A percentile compares a stretch with the other conserved stretches of the same genome.
phyloP scores from a whole-genome alignment of 352 stramenopile genomes.

The Phytophthora foliorum region DNA sequence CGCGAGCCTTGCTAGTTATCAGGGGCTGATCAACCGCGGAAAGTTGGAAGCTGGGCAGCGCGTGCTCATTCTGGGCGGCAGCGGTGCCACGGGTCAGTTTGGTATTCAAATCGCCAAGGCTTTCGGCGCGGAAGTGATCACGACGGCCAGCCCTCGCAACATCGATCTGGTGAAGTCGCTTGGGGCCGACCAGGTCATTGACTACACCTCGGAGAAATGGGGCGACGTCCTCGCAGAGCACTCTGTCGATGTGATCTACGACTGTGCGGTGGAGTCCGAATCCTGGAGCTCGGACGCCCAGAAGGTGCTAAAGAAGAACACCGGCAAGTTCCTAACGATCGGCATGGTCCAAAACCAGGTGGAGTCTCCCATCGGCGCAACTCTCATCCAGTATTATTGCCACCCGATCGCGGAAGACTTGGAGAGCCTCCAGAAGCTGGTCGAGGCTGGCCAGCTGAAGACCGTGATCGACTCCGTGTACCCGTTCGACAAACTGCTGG shows the following conservation, averaged over 20 bases:
- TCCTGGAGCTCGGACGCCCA: conserved; percentile 43
- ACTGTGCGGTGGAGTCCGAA: conserved; percentile 40
- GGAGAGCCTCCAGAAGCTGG: conserved; percentile 31
- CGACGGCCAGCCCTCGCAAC: conserved; percentile 45
- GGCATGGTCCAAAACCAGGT: conserved; percentile 25
- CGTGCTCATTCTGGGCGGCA: conserved; percentile 69
- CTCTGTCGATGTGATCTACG: conserved; percentile 47
- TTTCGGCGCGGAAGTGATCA: conserved; percentile 51
- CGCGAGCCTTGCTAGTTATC: conserved; percentile 43
- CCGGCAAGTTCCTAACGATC: conserved; percentile 43
- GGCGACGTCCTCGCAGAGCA: conserved; percentile 35
- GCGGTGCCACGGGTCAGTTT: conserved; percentile 58
- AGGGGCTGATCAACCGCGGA: conserved; percentile 37
- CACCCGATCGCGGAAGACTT: conserved; percentile 39
- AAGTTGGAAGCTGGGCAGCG: conserved; percentile 32
- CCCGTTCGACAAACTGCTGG: conserved; percentile 49
- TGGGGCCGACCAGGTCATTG: conserved; percentile 60
- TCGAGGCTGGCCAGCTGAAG: conserved; percentile 50
- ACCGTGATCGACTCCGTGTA: conserved; percentile 25
- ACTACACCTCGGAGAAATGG: conserved; percentile 64
- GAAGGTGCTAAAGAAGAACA: conserved; percentile 39
- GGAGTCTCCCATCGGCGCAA: conserved; percentile 59
- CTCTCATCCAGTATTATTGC: conserved; percentile 28
- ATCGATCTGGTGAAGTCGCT: conserved; percentile 53
- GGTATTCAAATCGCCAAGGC: conserved; percentile 68